Evolutionary conservation across 1,284 basidiomycete species (phyloP), one percentile per base, ranked within the genome.

Genomic region (Ustilago tritici): DNA sequence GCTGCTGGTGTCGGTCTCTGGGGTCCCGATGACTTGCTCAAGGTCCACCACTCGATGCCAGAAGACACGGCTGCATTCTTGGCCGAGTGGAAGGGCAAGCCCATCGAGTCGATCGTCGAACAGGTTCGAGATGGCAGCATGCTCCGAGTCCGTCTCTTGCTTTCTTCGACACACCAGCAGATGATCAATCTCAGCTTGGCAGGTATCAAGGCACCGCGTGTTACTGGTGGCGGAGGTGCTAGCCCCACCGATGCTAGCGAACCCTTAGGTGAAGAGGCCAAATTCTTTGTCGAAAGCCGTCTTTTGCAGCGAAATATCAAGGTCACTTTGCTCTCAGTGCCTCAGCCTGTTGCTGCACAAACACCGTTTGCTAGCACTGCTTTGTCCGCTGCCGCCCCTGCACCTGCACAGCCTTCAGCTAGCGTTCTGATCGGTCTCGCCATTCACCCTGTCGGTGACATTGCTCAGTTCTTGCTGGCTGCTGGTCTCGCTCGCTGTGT

Each of bases 111-210:
- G 92, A 87, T 81, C 88, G 93, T 99, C 70, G 96, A 99, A 87
- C 92, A 93, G 87, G 95, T 98, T 63, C 91, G 93, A 61, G 95
- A 99, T 85, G 96, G 95, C 56, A 93, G 93, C 47, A 95, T 94
- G 58, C 88, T 98, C 41, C 93, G 95, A 36, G 91, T 93, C 58
- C 92, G 97, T 59, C 90, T 98, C 50, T 88, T 98, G 55, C 90
- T 98, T 87, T 92, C 94, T 38, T 91, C 94, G 54, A 91, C 91
- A 28, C 92, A 93, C 67, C 96, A 99, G 84, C 95, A 95, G 87
- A 89, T 95, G 73, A 89, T 92, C 85, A 95, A 93, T 83, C 89
- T 84, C 50, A 76, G 76, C 61, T 61, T 84, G 54, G 82, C 82
- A 23, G 82, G 81, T 28, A 78, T 83, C 70, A 82, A 83, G 49